Base-by-base conservation (phyloP, 495 filamentous ascomycete species). In the Corynascus novoguineensis region DNA sequence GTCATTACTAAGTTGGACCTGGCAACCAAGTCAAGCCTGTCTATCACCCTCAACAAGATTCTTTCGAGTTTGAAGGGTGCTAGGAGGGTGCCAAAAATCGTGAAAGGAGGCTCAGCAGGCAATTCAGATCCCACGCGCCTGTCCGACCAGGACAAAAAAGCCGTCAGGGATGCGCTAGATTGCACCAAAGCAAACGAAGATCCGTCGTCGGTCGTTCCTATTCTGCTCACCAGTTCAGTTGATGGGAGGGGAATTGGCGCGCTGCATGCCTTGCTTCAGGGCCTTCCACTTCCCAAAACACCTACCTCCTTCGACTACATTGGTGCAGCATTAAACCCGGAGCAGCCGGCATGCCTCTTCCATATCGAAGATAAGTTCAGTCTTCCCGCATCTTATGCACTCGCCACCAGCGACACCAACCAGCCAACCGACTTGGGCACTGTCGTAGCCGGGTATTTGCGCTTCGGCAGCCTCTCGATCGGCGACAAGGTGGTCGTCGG, bases 1-100 rank as follows among this genome's bases (percentile, higher is more conserved):
- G 80, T 90, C 8, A 87, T 98, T 46, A 97, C 93, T 0, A 98
- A 97, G 64, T 75, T 92, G 44, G 93, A 98, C 64, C 70, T 96
- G 53, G 91, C 91, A 17, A 88, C 85, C 12, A 89, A 84, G 51
- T 64, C 71, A 1, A 81, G 83, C 22, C 67, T 97, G 19, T 78
- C 81, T 25, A 79, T 78, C 22, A 91, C 82, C 2, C 76, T 98
- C 46, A 77, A 77, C 21, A 86, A 81, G 60, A 70, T 96, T 2
- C 75, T 96, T n/a, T 86, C 89, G 0, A 78, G 80, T 7, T 67
- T 97, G 11, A 97, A 97, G 70, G 74, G 79, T 31, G 78, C 82
- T 24, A 86, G 86, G 4, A 83, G 88, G 59, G 84, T 81, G 49
- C 90, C 92, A 14, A 76, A 76, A 32, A 83, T 95, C 42, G 64